Evolutionary conservation across 2,329 filamentous ascomycete species (phyloP).

Genomic region (Alternaria gansuensis): DNA sequence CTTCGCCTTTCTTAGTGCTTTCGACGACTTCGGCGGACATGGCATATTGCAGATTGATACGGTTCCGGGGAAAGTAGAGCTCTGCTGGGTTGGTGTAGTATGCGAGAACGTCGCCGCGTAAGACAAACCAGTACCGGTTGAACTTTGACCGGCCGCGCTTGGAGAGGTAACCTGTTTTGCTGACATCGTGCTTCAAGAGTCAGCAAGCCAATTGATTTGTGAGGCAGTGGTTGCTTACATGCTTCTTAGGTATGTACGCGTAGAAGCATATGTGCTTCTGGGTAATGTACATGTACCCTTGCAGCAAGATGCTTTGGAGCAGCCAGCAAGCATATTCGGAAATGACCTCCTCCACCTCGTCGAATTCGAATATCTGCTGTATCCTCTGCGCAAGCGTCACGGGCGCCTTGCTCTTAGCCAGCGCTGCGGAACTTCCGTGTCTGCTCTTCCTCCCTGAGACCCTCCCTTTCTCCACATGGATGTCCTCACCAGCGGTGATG

Average conservation of each 20-base stretch:
- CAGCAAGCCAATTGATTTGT: conserved; percentile 23
- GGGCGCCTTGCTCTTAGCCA: conserved; percentile 47
- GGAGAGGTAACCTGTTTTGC: conserved; percentile 86
- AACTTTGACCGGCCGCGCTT: conserved; percentile 93
- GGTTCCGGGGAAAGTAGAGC: conserved; percentile 88
- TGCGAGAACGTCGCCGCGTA: conserved; percentile 90
- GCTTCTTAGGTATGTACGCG: conserved; percentile 93
- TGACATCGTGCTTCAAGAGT: conserved; percentile 57
- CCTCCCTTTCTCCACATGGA: conserved; percentile 35
- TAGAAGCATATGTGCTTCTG: conserved; percentile 95
- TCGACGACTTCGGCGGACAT: conserved; percentile 84
- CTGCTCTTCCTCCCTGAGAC: conserved; percentile 38
- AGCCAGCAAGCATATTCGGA: conserved; percentile 95
- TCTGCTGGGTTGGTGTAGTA: conserved; percentile 87
- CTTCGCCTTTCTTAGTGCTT: conserved; percentile 72
- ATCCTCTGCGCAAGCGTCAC: conserved; percentile 73
- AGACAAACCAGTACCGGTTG: conserved; percentile 88
- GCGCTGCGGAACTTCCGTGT: conserved; percentile 34
- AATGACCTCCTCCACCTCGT: conserved; percentile 82
- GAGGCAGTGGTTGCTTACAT: conserved; percentile 63
- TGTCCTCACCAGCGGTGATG: conserved; percentile 33
- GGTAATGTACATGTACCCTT: conserved; percentile 97
- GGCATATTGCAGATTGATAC: conserved; percentile 90
- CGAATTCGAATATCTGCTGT: conserved; percentile 74
- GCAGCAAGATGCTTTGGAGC: conserved; percentile 86